These are phyloP conservation scores for Boletus rubroflammeus DNA, from an alignment of 768 basidiomycete species.

Conservation along the genomic window DNA sequence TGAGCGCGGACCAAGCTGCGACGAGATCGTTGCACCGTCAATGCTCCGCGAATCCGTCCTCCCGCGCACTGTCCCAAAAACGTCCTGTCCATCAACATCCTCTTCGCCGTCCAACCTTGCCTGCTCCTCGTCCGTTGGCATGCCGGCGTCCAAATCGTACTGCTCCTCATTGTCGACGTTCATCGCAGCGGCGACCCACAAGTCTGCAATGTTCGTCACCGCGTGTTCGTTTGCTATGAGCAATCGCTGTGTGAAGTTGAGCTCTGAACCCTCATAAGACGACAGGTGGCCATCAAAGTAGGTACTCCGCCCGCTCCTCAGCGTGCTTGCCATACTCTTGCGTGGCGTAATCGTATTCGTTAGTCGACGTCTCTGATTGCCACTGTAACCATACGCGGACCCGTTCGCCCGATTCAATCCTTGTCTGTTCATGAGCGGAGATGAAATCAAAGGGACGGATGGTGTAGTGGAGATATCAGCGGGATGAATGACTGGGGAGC, in stretches of 20 bases:
- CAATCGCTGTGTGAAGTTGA: constrained; percentile 85
- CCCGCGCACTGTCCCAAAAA: constrained; percentile 16
- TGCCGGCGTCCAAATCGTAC: constrained; percentile 44
- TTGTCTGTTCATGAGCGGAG: constrained; percentile 40
- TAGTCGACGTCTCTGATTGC: constrained; percentile 51
- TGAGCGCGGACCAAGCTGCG: constrained; percentile 21
- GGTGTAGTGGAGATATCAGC: constrained; percentile 32
- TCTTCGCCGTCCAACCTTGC: constrained; percentile 46
- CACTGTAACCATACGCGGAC: constrained; percentile 76
- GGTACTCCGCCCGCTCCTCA: constrained; percentile 51
- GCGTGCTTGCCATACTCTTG: constrained; percentile 51
- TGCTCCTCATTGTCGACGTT: constrained; percentile 90
- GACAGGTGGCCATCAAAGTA: constrained; percentile 41
- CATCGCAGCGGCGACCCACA: constrained; percentile 97
- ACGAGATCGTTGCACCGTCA: constrained; percentile 18
- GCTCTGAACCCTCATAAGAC: constrained; percentile 44
- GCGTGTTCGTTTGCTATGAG: constrained; percentile 93
- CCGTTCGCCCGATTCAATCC: constrained; percentile 61
- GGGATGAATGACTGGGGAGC: constrained; percentile 41
- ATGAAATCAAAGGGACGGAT: constrained; percentile 46
- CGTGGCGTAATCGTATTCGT: constrained; percentile 47
- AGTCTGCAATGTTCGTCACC: constrained; percentile 90
- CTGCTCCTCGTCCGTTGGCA: constrained; percentile 24
- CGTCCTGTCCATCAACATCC: constrained; percentile 31
- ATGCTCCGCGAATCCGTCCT: constrained; percentile 15